phyloP scores from a whole-genome alignment of 1,284 basidiomycete genomes.

The Tylopilus sp. region DNA sequence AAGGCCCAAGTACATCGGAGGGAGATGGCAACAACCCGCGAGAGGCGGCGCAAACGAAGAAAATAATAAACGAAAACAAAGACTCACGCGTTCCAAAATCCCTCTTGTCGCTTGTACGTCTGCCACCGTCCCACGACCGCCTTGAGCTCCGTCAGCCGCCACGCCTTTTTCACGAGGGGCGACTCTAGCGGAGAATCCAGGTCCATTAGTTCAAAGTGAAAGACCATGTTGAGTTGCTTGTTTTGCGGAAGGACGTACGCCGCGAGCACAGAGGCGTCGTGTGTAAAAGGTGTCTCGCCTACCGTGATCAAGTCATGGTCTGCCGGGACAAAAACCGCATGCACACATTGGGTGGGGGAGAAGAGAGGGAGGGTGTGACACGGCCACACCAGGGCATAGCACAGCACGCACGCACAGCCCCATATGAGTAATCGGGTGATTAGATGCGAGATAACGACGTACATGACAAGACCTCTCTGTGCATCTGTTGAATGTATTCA shows the following conservation, averaged over 20 bases:
- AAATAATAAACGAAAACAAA: not conserved
- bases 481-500: slow-evolving; percentile 66
- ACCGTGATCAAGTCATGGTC: slow-evolving; percentile 60
- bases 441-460: slow-evolving; percentile 22
- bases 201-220: slow-evolving; percentile 62
- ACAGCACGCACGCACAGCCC: slow-evolving; percentile 1
- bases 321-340: slow-evolving; percentile 18
- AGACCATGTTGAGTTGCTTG: slow-evolving; percentile 65
- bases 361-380: too few relatives aligned
- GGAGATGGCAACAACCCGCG: not conserved
- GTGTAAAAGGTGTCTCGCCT: slow-evolving; percentile 60
- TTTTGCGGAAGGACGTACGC: slow-evolving; percentile 57
- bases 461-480: slow-evolving; percentile 54
- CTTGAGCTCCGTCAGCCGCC: slow-evolving; percentile 56
- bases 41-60: not conserved
- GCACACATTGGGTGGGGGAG: slow-evolving; percentile 2
- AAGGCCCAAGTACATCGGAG: not conserved
- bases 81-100: slow-evolving; percentile 62
- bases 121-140: slow-evolving; percentile 59
- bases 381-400: not conserved
- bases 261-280: slow-evolving; percentile 46
- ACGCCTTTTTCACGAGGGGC: slow-evolving; percentile 43
- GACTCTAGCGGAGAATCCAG: slow-evolving; percentile 44
- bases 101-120: slow-evolving; percentile 47
- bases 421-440: slow-evolving; percentile 14